Evolutionary conservation across 2,329 filamentous ascomycete genomes (phyloP).

Genomic region (Beauveria brongniartii): DNA sequence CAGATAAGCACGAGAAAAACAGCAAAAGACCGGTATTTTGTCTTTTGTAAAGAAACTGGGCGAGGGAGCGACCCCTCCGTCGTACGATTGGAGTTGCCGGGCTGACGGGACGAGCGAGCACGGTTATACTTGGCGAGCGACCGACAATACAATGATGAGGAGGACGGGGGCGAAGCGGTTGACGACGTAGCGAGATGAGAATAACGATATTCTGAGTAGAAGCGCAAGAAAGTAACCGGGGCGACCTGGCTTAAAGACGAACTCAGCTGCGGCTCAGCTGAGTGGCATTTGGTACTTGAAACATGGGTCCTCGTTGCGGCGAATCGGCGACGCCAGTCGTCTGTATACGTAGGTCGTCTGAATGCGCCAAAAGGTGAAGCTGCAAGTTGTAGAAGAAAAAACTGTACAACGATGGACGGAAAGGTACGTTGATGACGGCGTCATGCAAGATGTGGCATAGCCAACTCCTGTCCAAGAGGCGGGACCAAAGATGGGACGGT

Average conservation of each 20-base stretch:
- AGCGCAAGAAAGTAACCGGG: neutral
- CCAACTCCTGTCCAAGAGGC: neutral
- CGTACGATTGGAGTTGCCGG: neutral
- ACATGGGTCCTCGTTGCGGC: neutral
- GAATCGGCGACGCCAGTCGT: neutral
- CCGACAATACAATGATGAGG: neutral
- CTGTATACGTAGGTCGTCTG: neutral
- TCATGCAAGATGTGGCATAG: neutral
- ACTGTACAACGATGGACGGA: neutral
- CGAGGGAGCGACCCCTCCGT: neutral
- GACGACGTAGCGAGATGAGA: neutral
- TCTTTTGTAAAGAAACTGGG: neutral
- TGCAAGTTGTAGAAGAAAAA: neutral
- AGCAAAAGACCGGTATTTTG: neutral
- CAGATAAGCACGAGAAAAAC: neutral
- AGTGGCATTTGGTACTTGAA: neutral
- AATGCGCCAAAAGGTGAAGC: neutral
- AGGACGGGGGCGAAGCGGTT: neutral
- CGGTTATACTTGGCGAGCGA: neutral
- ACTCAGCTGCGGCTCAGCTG: constrained; percentile 6
- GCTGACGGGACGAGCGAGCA: neutral
- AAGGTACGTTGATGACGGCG: neutral
- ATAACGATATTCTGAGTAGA: no score
- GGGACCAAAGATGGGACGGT: neutral
- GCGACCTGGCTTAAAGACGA: neutral